phyloP scores from a whole-genome alignment of 2,329 filamentous ascomycete species.

The Dactylonectria estremocensis region DNA sequence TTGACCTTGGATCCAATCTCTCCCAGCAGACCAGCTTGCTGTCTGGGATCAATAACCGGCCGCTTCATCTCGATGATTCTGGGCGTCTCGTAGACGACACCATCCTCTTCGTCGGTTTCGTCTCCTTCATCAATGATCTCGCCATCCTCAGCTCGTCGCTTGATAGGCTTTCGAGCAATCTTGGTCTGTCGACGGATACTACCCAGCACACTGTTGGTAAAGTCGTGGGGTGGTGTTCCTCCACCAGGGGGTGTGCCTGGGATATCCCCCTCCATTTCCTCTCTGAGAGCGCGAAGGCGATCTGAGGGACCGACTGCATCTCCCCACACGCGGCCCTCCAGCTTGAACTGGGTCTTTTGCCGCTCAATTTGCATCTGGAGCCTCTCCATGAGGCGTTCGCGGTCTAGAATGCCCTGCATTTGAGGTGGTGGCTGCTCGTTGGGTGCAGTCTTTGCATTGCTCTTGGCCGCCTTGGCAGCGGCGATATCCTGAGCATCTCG shows the following conservation, averaged over 20 bases:
- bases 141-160: constrained; percentile 53
- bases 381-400: constrained; percentile 92
- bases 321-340: constrained; percentile 93
- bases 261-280: constrained; percentile 86
- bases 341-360: constrained; percentile 97
- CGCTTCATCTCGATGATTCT: constrained; percentile 84
- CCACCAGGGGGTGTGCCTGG: constrained; percentile 64
- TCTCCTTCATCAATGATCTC: constrained; percentile 66
- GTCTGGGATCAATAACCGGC: constrained; percentile 76
- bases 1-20: constrained; percentile 85
- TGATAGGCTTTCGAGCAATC: constrained; percentile 69
- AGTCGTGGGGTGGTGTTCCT: constrained; percentile 71
- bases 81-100: constrained; percentile 80
- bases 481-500: constrained; percentile 97
- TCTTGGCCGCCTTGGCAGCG: constrained; percentile 82
- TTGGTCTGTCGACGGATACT: constrained; percentile 76
- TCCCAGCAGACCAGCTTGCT: constrained; percentile 74
- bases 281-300: constrained; percentile 89
- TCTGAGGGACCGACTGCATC: constrained; percentile 89
- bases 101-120: constrained; percentile 64
- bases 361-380: constrained; percentile 96
- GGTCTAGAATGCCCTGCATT: constrained; percentile 94
- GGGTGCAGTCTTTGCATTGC: constrained; percentile 64
- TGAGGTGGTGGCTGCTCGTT: constrained; percentile 77
- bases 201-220: constrained; percentile 82